phyloP scores from a whole-genome alignment of 2,329 filamentous ascomycete genomes.

The Penicillium olsonii region DNA sequence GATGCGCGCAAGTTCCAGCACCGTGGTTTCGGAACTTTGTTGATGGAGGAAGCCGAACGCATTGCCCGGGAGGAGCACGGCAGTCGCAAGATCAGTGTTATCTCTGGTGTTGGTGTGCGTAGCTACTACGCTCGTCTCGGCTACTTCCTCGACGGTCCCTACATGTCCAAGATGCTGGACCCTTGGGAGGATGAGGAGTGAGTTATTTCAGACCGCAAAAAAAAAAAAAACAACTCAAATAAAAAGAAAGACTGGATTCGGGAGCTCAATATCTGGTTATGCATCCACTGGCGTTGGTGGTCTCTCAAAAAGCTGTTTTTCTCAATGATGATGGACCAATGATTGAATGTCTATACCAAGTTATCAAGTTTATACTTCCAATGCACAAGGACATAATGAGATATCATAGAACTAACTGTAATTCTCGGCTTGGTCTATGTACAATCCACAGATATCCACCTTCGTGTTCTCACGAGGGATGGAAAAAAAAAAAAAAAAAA shows the following conservation, averaged over 20 bases:
- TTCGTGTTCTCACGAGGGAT: constrained; percentile 12
- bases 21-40: constrained; percentile 89
- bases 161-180: constrained; percentile 60
- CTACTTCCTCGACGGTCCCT: constrained; percentile 90
- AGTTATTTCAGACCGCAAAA: background rate
- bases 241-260: background rate
- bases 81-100: constrained; percentile 91
- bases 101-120: constrained; percentile 93
- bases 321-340: constrained; percentile 24
- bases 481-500: too few species aligned
- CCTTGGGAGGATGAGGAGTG: constrained; percentile 42
- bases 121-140: constrained; percentile 94
- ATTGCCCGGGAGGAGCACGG: constrained; percentile 94
- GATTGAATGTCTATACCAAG: constrained; percentile 27
- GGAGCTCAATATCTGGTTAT: constrained; percentile 8
- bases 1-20: constrained; percentile 98
- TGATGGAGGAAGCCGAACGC: constrained; percentile 97
- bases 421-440: constrained; percentile 24
- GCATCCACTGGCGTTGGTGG: constrained; percentile 25
- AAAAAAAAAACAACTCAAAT: background rate
- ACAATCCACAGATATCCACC: constrained; percentile 19
- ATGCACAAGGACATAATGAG: constrained; percentile 6
- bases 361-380: constrained; percentile 12
- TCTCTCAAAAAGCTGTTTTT: constrained; percentile 19
- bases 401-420: constrained; percentile 12